Conservation (phyloP, 2,329 filamentous ascomycete genomes). For the Dothistroma septosporum region DNA sequence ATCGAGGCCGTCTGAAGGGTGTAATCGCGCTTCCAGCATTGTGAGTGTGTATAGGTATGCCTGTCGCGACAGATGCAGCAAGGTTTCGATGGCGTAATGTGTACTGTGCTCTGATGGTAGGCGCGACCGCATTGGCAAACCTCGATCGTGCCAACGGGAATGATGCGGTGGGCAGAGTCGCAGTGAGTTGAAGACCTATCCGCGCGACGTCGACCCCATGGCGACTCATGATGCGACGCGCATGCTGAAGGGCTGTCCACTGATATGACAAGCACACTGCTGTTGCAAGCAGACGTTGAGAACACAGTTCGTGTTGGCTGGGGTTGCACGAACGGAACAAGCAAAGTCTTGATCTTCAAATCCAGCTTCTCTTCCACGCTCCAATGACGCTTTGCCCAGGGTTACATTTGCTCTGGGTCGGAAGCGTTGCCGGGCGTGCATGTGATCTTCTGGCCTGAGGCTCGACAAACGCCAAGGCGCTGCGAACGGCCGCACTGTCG, state of each 20-base stretch:
- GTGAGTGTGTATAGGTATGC: background rate
- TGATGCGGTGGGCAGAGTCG: slow-evolving; percentile 5
- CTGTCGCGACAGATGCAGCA: background rate
- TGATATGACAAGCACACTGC: slow-evolving; percentile 5
- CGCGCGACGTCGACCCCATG: slow-evolving; percentile 31
- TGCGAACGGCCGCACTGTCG: background rate
- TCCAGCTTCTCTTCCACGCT: background rate
- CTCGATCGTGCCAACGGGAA: slow-evolving; percentile 10
- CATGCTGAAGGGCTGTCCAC: slow-evolving; percentile 13
- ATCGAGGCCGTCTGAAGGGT: slow-evolving; percentile 19
- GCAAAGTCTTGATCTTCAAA: slow-evolving; percentile 14
- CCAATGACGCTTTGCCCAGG: slow-evolving; percentile 4
- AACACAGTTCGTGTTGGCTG: background rate
- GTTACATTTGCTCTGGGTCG: background rate
- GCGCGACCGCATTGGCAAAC: slow-evolving; percentile 5
- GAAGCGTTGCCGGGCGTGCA: background rate
- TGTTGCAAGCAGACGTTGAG: slow-evolving; percentile 14
- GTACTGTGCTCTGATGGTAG: slow-evolving; percentile 5
- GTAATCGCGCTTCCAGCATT: slow-evolving; percentile 24
- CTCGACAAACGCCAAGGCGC: background rate
- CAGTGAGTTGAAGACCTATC: slow-evolving; percentile 16
- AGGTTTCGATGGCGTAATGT: slow-evolving; percentile 1
- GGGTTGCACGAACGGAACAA: slow-evolving; percentile 16
- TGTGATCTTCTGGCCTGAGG: slow-evolving; percentile 3
- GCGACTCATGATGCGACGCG: slow-evolving; percentile 39